Percentiles rank a stretch among this genome's conserved stretches.
phyloP scores from a whole-genome alignment of 192 early-diverging fungal species.

The Coemansia sp. region DNA sequence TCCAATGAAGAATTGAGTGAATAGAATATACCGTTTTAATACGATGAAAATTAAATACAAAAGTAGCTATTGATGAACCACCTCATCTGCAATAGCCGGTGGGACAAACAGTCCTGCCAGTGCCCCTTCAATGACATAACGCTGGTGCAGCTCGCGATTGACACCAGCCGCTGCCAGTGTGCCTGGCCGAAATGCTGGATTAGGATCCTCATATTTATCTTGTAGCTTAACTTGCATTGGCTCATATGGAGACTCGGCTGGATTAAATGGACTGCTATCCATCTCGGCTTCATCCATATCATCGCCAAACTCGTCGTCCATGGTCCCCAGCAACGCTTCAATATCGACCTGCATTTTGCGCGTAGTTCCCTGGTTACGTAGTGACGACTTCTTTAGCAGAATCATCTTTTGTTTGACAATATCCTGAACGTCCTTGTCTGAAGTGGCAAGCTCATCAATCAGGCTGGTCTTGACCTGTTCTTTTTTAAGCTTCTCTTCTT shows the following conservation, averaged over 20 bases:
- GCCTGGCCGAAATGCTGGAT: conserved; percentile 36
- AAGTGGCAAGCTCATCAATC: conserved; percentile 68
- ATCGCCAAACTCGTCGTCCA: conserved; percentile 22
- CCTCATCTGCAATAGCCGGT: conserved; percentile 1
- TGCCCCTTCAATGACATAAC: conserved; percentile 48
- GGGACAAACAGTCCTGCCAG: conserved; percentile 48
- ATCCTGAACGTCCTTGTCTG: conserved; percentile 49
- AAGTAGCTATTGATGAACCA: neutral
- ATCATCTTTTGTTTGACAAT: conserved; percentile 44
- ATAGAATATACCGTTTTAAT: neutral
- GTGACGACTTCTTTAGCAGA: conserved; percentile 47
- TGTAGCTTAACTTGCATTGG: conserved; percentile 29
- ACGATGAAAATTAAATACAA: neutral
- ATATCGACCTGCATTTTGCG: conserved; percentile 34
- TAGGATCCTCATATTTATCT: conserved; percentile 40
- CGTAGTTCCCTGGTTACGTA: conserved; percentile 26
- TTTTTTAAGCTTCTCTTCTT: conserved; percentile 69
- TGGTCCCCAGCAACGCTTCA: conserved; percentile 24
- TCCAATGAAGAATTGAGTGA: conserved; percentile 25
- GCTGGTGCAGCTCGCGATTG: conserved; percentile 51
- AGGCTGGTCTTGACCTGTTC: conserved; percentile 64
- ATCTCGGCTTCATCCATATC: conserved; percentile 20
- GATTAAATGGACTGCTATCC: conserved; percentile 36
- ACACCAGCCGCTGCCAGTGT: conserved; percentile 45
- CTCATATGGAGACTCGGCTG: conserved; percentile 46